Evolutionary conservation across 1,284 basidiomycete species (phyloP).

Genomic region (Porogramme epimiltina): DNA sequence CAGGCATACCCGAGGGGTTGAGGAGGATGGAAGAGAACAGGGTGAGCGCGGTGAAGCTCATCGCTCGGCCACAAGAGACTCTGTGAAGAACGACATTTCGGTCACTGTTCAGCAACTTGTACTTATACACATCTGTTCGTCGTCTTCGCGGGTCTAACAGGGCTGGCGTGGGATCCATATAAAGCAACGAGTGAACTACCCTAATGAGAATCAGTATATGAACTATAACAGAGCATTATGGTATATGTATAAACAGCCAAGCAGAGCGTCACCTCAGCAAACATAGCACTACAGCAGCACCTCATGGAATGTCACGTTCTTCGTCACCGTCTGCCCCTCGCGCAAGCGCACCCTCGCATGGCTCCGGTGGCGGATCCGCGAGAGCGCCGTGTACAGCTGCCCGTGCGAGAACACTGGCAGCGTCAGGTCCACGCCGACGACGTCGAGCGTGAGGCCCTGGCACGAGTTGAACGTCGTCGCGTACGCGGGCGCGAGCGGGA

Average conservation of each 20-base stretch:
- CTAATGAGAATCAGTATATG: no score
- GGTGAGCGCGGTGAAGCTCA: slow-evolving; percentile 50
- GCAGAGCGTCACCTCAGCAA: no score
- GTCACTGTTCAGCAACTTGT: no score
- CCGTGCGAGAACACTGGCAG: slow-evolving; percentile 43
- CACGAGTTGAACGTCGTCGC: slow-evolving; percentile 47
- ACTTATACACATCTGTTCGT: no score
- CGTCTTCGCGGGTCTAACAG: no score
- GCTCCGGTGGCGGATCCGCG: slow-evolving; percentile 34
- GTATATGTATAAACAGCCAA: no score
- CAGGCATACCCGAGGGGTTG: slow-evolving; percentile 46
- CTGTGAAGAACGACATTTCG: no score
- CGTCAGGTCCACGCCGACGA: slow-evolving; percentile 38
- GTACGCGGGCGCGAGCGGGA: slow-evolving; percentile 43
- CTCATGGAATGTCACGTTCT: slow-evolving; percentile 31
- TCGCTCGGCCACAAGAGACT: slow-evolving; percentile 50
- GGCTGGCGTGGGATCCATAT: no score
- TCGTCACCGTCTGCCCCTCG: slow-evolving; percentile 19
- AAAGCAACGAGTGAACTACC: no score
- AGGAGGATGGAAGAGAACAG: slow-evolving; percentile 39
- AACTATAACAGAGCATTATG: no score
- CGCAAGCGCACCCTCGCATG: slow-evolving; percentile 28
- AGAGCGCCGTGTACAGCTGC: slow-evolving; percentile 45
- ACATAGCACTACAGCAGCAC: slow-evolving; percentile 23
- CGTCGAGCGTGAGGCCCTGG: slow-evolving; percentile 43